Conservation (phyloP, 208 protist species). For the Kentomonas sorsogonicus region DNA sequence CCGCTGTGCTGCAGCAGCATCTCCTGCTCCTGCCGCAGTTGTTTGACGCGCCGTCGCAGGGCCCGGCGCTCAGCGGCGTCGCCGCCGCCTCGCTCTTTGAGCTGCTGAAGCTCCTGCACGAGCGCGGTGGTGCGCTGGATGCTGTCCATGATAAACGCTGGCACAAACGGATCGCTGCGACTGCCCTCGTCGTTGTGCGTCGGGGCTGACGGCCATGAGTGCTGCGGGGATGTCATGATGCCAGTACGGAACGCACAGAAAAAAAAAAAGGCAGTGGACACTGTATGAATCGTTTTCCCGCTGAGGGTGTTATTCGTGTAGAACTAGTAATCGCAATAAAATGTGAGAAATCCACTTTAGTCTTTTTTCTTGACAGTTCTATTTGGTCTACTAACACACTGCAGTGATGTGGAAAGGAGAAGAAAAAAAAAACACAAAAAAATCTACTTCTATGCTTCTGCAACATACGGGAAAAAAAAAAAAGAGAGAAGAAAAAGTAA, state of each 20-base stretch:
- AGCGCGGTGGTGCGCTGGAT: constrained; percentile 34
- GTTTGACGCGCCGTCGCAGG: constrained; percentile 19
- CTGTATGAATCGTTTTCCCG: too few species aligned
- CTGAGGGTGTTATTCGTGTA: too few species aligned
- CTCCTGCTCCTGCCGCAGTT: constrained; percentile 19
- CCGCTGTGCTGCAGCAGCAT: constrained; percentile 2
- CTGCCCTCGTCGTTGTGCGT: too few species aligned
- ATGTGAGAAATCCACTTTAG: too few species aligned
- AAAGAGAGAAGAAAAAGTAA: constrained; percentile 10
- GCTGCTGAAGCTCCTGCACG: constrained; percentile 23
- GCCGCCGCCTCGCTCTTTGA: constrained; percentile 39
- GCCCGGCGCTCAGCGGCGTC: constrained; percentile 18
- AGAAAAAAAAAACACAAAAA: not conserved
- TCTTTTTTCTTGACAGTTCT: not conserved
- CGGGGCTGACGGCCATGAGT: too few species aligned
- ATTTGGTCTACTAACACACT: not conserved
- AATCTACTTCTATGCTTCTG: too few species aligned
- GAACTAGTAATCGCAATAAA: too few species aligned
- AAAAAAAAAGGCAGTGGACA: too few species aligned
- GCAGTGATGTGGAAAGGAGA: not conserved
- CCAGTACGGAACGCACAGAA: too few species aligned
- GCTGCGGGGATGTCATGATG: too few species aligned
- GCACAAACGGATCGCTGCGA: too few species aligned
- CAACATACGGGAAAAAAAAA: not conserved
- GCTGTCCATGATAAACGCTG: constrained; percentile 35